Conservation (phyloP, 1,284 basidiomycete genomes). For the Peniophora sp. region DNA sequence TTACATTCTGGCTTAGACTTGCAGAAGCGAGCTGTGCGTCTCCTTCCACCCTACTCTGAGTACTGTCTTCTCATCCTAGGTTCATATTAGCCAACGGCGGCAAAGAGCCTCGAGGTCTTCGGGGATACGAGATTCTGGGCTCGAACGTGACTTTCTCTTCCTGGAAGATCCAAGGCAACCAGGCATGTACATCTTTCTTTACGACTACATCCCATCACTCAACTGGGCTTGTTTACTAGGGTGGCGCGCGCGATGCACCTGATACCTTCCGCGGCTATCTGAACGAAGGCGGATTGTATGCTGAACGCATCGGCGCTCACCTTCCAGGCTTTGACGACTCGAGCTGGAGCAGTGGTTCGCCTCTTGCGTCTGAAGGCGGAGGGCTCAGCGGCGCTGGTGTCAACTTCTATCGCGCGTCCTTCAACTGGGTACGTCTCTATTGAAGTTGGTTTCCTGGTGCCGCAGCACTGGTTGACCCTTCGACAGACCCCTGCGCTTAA, state of each 20-base stretch:
- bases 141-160: conserved; percentile 29
- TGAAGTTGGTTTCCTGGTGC: neutral
- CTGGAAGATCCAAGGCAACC: conserved; percentile 50
- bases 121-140: conserved; percentile 36
- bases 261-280: conserved; percentile 41
- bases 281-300: conserved; percentile 47
- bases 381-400: conserved; percentile 33
- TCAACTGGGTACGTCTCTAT: conserved; percentile 32
- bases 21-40: conserved; percentile 37
- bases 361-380: conserved; percentile 18
- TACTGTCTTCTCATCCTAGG: neutral
- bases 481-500: conserved; percentile 26
- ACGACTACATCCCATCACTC: neutral
- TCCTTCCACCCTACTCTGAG: neutral
- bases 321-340: conserved; percentile 40
- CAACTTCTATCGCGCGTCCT: conserved; percentile 45
- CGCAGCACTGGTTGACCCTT: neutral
- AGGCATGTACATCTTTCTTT: conserved; percentile 18
- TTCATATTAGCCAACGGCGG: conserved; percentile 33
- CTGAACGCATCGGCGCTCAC: conserved; percentile 45
- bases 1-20: conserved; percentile 20
- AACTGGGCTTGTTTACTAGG: conserved; percentile 18
- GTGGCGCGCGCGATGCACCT: conserved; percentile 32
- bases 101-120: conserved; percentile 45
- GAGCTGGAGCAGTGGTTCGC: conserved; percentile 29